These are phyloP conservation scores for Neobulgaria alba DNA, from an alignment of 2,329 filamentous ascomycete genomes.

Conservation along the genomic window DNA sequence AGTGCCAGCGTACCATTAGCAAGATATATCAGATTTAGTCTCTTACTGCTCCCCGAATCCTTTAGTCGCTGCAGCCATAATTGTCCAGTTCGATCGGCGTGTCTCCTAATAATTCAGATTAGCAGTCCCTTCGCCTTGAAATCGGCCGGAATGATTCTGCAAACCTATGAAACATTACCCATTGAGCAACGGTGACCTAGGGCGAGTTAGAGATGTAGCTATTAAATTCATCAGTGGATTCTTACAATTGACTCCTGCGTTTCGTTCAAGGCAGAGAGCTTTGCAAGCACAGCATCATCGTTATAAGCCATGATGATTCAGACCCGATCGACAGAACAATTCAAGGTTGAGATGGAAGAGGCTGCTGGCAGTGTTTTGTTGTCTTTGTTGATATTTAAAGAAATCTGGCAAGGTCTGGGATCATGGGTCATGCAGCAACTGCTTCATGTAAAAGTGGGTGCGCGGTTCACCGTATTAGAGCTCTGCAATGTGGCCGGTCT, in stretches of 20 bases:
- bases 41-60: constrained; percentile 77
- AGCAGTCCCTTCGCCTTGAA: constrained; percentile 23
- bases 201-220: constrained; percentile 4
- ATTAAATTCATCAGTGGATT: not conserved
- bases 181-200: constrained; percentile 80
- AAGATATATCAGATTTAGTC: constrained; percentile 86
- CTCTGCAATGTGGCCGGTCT: no score
- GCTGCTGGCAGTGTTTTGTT: no score
- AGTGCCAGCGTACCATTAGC: constrained; percentile 70
- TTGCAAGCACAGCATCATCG: constrained; percentile 89
- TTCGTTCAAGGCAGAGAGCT: constrained; percentile 91
- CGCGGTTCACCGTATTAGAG: no score
- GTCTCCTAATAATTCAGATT: constrained; percentile 51
- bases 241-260: constrained; percentile 84
- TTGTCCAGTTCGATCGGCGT: constrained; percentile 84
- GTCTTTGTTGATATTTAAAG: no score
- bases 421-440: constrained; percentile 94
- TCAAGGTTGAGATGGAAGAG: no score
- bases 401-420: constrained; percentile 80
- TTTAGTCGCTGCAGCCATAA: constrained; percentile 87
- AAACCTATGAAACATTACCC: constrained; percentile 99
- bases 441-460: no score
- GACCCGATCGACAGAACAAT: no score
- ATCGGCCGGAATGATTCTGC: constrained; percentile 12
- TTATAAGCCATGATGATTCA: constrained; percentile 71